phyloP scores from a whole-genome alignment of 495 filamentous ascomycete species.

The Staphylotrichum longicolle region DNA sequence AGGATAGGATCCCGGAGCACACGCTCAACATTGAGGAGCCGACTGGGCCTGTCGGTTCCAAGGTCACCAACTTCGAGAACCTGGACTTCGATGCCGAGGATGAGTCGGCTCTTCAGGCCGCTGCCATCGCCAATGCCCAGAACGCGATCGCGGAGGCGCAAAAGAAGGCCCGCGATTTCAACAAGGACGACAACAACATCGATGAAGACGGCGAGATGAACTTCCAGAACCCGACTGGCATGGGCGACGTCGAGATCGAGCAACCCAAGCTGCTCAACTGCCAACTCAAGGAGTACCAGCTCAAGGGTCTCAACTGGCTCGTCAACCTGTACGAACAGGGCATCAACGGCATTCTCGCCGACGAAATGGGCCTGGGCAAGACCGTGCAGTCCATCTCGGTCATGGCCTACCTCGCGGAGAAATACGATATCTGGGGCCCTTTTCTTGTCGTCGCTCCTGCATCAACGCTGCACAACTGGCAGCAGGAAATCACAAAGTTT shows the following conservation, averaged over 20 bases:
- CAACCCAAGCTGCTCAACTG: slow-evolving; percentile 93
- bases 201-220: slow-evolving; percentile 95
- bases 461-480: slow-evolving; percentile 98
- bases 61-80: slow-evolving; percentile 89
- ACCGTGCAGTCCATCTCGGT: slow-evolving; percentile 98
- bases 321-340: slow-evolving; percentile 99
- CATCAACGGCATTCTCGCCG: slow-evolving; percentile 98
- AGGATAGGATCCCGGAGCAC: slow-evolving; percentile 45
- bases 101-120: slow-evolving; percentile 73
- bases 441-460: slow-evolving; percentile 96
- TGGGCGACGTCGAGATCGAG: slow-evolving; percentile 89
- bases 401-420: slow-evolving; percentile 97
- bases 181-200: slow-evolving; percentile 61
- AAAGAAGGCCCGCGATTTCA: slow-evolving; percentile 88
- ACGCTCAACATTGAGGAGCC: slow-evolving; percentile 58
- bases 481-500: slow-evolving; percentile 94
- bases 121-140: slow-evolving; percentile 93
- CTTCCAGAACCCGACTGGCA: slow-evolving; percentile 96
- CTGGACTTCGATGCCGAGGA: slow-evolving; percentile 96
- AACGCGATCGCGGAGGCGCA: slow-evolving; percentile 94
- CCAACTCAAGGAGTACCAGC: slow-evolving; percentile 94
- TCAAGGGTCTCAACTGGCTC: slow-evolving; percentile 98
- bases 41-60: slow-evolving; percentile 55
- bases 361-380: slow-evolving; percentile 99
- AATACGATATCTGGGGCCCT: slow-evolving; percentile 96